Conservation (phyloP, 2,329 filamentous ascomycete genomes). For the Sporothrix luriei region DNA sequence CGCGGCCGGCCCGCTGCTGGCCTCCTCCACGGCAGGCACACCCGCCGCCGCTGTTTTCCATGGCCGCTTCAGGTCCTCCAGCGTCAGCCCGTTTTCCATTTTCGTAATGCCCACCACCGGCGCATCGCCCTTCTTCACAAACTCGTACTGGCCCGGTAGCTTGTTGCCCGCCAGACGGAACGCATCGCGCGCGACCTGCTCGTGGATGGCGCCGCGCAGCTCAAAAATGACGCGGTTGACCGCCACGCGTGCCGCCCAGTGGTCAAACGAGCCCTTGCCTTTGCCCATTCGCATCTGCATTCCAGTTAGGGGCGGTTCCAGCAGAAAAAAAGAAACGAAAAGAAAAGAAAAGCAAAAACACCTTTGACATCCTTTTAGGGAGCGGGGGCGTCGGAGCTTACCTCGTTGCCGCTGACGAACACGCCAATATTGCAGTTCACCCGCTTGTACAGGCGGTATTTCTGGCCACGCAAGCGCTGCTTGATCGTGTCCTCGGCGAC, state of each 20-base stretch:
- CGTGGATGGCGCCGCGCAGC: conserved; percentile 87
- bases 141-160: conserved; percentile 87
- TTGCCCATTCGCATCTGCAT: conserved; percentile 93
- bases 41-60: conserved; percentile 51
- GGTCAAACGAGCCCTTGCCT: conserved; percentile 95
- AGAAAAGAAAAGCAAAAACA: conserved; percentile 4
- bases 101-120: conserved; percentile 93
- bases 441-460: conserved; percentile 89
- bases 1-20: conserved; percentile 33
- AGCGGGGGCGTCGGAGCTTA: conserved; percentile 45
- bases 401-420: conserved; percentile 92
- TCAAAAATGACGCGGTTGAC: conserved; percentile 94
- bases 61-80: conserved; percentile 81
- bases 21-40: conserved; percentile 40
- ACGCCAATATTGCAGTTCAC: conserved; percentile 93
- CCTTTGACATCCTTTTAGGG: neutral
- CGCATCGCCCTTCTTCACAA: conserved; percentile 88
- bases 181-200: conserved; percentile 90
- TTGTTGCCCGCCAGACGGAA: conserved; percentile 94
- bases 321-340: no score
- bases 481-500: conserved; percentile 94
- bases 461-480: conserved; percentile 81
- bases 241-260: conserved; percentile 88
- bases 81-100: conserved; percentile 74
- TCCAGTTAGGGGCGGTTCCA: conserved; percentile 24